These are phyloP conservation scores for Tetrapisispora namnaoensis DNA, from an alignment of 805 yeast species.

Conservation along the genomic window DNA sequence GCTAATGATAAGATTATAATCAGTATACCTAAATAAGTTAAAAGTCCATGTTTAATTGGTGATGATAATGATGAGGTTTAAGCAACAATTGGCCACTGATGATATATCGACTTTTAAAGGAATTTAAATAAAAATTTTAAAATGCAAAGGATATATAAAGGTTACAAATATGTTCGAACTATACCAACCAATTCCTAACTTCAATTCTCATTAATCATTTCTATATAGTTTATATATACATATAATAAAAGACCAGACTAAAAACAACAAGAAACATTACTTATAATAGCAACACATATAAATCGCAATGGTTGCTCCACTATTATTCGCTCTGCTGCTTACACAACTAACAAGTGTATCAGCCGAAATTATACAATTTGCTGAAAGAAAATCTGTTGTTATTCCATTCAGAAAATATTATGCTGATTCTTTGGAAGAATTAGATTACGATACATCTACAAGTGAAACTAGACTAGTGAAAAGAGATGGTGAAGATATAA, in stretches of 20 bases:
- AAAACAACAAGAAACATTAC: background rate
- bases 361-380: background rate
- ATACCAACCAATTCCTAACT: background rate
- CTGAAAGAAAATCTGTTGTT: background rate
- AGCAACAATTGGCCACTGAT: background rate
- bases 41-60: no score
- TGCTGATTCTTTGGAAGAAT: background rate
- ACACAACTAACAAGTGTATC: background rate
- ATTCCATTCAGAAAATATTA: constrained; percentile 1
- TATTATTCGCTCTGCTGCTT: background rate
- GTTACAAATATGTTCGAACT: background rate
- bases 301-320: constrained; percentile 1
- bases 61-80: no score
- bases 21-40: no score
- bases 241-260: constrained; percentile 1
- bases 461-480: background rate
- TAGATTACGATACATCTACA: background rate
- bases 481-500: background rate
- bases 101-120: background rate
- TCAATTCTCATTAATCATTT: no score
- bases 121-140: background rate
- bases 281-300: background rate
- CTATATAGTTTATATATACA: background rate
- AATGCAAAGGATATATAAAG: constrained; percentile 1
- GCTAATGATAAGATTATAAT: no score